Base-by-base conservation (phyloP, 2,329 filamentous ascomycete species). In the Neophaeococcomyces aloes region DNA sequence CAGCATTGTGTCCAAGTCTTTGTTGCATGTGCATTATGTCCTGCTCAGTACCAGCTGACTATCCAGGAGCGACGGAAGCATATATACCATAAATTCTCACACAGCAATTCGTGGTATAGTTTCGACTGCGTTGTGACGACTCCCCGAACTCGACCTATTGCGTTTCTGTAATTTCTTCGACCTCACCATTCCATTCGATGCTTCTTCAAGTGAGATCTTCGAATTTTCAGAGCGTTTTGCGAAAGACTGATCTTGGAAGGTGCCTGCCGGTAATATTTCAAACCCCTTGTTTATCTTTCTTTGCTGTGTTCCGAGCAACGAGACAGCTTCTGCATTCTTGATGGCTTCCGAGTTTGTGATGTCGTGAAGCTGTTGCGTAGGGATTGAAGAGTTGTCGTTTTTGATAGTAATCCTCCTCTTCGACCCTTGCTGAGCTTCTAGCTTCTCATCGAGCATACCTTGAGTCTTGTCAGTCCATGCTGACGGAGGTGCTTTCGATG, bases 391-490 rank as follows among this genome's bases (percentile, higher is more conserved):
- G n/a, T 31, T 15, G 11, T 38, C 29, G 29, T 37, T 44, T 21
- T 18, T 34, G 19, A 42, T 42, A 4, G n/a, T 29, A 13, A 34
- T 29, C 21, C 39, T 42, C 7, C 34, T 42, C 31, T 35, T 42
- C 4, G 29, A 19, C 4, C 11, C 17, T 27, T 42, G n/a, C n/a
- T n/a, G 39, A 11, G 39, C 39, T 38, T 41, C 32, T 7, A 48
- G 40, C 31, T 49, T 49, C 4, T 46, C 48, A 27, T 54, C 45
- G 7, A 54, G 17, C 29, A 47, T 48, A 6, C 46, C 50, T 42
- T 53, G 52, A 29, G 48, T 54, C 32, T 45, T 50, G 7, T 48
- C 42, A 10, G 50, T 54, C 50, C 52, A 54, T 27, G 52, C 50
- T 8, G 52, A 54, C 13, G 51, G 51, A 27, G 49, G 29, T 11